Conservation (phyloP, 169 alveolate genomes). For the Plasmodium knowlesi region DNA sequence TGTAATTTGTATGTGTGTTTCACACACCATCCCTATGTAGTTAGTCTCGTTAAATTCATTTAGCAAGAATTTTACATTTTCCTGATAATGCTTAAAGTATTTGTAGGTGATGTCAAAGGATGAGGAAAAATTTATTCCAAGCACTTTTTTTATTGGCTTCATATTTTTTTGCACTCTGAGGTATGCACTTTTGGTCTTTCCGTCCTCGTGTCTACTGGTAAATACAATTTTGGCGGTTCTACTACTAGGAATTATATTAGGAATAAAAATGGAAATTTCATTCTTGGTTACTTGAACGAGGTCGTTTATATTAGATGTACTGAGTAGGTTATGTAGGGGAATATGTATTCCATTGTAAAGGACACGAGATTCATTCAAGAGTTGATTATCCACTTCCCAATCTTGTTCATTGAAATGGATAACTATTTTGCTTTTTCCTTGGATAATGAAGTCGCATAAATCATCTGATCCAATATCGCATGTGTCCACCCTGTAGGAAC, state of each 20-base stretch:
- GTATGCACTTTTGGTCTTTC: neutral
- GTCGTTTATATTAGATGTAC: neutral
- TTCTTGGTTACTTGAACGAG: neutral
- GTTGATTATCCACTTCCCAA: neutral
- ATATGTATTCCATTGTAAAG: conserved; percentile 1
- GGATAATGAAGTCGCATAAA: conserved; percentile 20
- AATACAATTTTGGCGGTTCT: conserved; percentile 36
- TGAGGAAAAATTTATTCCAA: conserved; percentile 32
- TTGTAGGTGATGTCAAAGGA: conserved; percentile 29
- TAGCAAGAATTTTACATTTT: conserved; percentile 6
- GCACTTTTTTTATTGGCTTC: neutral
- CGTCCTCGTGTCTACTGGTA: neutral
- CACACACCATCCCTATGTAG: conserved; percentile 47
- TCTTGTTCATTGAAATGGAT: conserved; percentile 10
- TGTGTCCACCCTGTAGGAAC: neutral
- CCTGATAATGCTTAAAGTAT: conserved; percentile 21
- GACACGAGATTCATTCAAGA: neutral
- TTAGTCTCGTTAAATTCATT: conserved; percentile 41
- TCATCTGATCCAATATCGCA: conserved; percentile 11
- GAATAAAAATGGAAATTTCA: neutral
- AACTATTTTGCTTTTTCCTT: conserved; percentile 17
- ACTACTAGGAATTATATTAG: neutral
- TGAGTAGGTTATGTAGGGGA: conserved; percentile 13
- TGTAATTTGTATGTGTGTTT: neutral
- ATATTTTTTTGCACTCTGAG: conserved; percentile 19